Conservation (phyloP, 2,329 filamentous ascomycete genomes). For the Trichoderma lentiforme region DNA sequence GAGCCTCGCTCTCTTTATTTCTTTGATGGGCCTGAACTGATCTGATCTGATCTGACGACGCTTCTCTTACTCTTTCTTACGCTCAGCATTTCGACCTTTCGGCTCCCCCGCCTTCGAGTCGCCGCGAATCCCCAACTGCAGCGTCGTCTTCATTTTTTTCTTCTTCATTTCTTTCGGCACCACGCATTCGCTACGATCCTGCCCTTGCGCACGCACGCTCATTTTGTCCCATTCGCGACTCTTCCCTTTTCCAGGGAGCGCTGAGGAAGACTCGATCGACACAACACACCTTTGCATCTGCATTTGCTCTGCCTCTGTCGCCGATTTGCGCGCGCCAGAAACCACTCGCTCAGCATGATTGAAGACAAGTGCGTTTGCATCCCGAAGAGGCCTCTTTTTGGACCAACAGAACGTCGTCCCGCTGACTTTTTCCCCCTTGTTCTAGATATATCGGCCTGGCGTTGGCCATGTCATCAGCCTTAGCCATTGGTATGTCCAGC, state of each 20-base stretch:
- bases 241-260: constrained; percentile 1
- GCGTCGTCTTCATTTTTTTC: neutral
- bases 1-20: constrained; percentile 1
- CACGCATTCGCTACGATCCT: neutral
- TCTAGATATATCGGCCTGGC: constrained; percentile 73
- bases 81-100: neutral
- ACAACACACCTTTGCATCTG: neutral
- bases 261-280: constrained; percentile 12
- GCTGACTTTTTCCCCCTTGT: constrained; percentile 22
- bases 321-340: constrained; percentile 21
- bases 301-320: constrained; percentile 20
- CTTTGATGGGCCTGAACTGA: constrained; percentile 4
- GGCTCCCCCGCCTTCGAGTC: constrained; percentile 6
- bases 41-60: constrained; percentile 4
- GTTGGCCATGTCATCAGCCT: constrained; percentile 69
- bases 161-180: neutral
- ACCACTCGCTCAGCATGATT: constrained; percentile 30
- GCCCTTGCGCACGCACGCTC: constrained; percentile 13
- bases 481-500: constrained; percentile 65
- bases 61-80: neutral
- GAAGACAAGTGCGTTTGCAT: constrained; percentile 38
- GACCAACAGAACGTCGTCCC: neutral
- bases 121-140: constrained; percentile 1
- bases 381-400: neutral
- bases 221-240: constrained; percentile 7